Evolutionary conservation across 148 eudicot species (phyloP).

Genomic region (Dianthus caryophyllus): DNA sequence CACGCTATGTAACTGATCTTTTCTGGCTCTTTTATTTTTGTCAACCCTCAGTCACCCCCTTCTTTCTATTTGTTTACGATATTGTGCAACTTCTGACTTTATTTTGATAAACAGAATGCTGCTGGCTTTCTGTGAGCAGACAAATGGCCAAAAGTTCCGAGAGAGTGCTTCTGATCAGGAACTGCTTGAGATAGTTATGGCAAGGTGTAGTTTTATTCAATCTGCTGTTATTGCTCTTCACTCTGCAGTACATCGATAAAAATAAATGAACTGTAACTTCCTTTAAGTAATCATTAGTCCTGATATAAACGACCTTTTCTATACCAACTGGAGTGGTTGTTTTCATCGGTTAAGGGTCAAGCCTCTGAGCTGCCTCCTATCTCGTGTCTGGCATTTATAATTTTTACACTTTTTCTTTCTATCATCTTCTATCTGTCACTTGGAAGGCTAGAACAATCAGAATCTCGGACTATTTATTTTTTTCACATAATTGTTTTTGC

Average conservation of each 20-base stretch:
- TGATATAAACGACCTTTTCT: neutral
- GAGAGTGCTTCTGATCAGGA: constrained; percentile 78
- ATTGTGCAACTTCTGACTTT: constrained; percentile 12
- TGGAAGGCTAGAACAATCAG: neutral
- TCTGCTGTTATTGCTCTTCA: constrained; percentile 8
- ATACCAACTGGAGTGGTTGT: neutral
- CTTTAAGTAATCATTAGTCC: neutral
- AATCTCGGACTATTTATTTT: constrained; percentile 1
- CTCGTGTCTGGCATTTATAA: neutral
- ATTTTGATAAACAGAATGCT: constrained; percentile 73
- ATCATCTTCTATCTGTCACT: neutral
- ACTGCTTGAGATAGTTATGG: constrained; percentile 91
- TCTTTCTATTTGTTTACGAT: neutral
- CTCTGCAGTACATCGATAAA: neutral
- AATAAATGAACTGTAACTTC: neutral
- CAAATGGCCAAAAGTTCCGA: constrained; percentile 61
- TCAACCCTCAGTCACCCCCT: constrained; percentile 5
- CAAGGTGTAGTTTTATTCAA: constrained; percentile 40
- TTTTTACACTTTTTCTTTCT: neutral
- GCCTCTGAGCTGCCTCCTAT: neutral
- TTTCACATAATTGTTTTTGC: too few relatives aligned
- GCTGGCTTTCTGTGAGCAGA: constrained; percentile 81
- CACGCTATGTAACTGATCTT: neutral
- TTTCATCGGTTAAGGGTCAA: neutral
- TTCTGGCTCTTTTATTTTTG: neutral